Conservation (phyloP, 352 stramenopile species). For the Globisporangium nagaii region DNA sequence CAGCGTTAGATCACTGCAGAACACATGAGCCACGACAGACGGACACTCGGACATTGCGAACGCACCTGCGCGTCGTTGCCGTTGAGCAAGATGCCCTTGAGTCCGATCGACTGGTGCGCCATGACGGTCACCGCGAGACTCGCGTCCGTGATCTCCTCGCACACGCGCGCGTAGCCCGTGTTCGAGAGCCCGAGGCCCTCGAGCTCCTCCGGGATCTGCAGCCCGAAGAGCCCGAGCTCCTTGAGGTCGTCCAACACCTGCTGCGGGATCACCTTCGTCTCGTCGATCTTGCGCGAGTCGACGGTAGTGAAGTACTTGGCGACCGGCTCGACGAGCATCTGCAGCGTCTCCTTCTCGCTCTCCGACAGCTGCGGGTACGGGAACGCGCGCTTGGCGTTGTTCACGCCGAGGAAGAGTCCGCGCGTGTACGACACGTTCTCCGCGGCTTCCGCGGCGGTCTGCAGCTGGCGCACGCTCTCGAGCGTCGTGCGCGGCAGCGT, state of each 20-base stretch:
- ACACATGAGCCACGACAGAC: too few relatives aligned
- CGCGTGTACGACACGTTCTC: slow-evolving; percentile 74
- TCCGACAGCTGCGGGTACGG: slow-evolving; percentile 71
- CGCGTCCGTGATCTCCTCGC: slow-evolving; percentile 79
- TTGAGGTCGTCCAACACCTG: slow-evolving; percentile 73
- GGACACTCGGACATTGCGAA: slow-evolving; percentile 2
- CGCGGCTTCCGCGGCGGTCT: slow-evolving; percentile 64
- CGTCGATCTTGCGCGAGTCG: slow-evolving; percentile 69
- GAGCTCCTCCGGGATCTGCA: slow-evolving; percentile 81
- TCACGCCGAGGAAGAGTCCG: slow-evolving; percentile 78
- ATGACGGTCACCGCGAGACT: slow-evolving; percentile 81
- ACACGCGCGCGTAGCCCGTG: slow-evolving; percentile 80
- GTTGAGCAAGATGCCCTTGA: slow-evolving; percentile 87
- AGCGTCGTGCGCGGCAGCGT: slow-evolving; percentile 7
- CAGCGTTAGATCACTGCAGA: background rate
- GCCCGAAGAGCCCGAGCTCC: slow-evolving; percentile 79
- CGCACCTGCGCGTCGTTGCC: slow-evolving; percentile 57
- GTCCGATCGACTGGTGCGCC: slow-evolving; percentile 84
- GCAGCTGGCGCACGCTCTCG: slow-evolving; percentile 31
- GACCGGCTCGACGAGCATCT: slow-evolving; percentile 82
- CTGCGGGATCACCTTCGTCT: slow-evolving; percentile 73
- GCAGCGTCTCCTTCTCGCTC: slow-evolving; percentile 73
- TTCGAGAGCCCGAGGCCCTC: slow-evolving; percentile 78
- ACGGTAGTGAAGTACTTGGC: slow-evolving; percentile 73
- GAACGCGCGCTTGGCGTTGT: slow-evolving; percentile 72